phyloP scores from a whole-genome alignment of 78 protist species.

The Dictyostelium brefeldianum region DNA sequence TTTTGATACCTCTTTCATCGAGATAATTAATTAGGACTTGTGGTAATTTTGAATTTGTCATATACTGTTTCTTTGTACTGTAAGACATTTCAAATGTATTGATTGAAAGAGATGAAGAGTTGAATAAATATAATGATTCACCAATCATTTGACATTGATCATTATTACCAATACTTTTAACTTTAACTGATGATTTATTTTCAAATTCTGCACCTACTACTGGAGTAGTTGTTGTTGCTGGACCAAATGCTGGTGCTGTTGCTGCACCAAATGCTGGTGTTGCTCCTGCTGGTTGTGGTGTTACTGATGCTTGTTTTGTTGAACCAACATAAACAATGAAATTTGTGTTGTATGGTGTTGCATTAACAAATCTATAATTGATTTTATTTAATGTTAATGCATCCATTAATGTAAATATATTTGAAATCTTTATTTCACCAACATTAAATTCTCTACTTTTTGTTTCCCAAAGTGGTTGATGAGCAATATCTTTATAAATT shows the following conservation, averaged over 20 bases:
- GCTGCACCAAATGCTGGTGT: background rate
- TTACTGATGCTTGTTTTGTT: background rate
- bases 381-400: background rate
- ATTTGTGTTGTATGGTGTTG: background rate
- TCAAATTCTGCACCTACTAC: background rate
- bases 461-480: background rate
- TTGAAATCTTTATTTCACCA: background rate
- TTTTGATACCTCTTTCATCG: background rate
- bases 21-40: background rate
- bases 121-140: background rate
- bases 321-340: background rate
- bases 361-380: slow-evolving; percentile 1
- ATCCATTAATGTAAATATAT: slow-evolving; percentile 12
- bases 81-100: background rate
- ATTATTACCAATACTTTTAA: background rate
- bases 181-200: too few relatives aligned
- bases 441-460: background rate
- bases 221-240: background rate
- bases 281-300: background rate
- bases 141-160: background rate
- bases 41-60: background rate
- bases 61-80: background rate
- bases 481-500: slow-evolving; percentile 10
- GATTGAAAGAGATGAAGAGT: background rate
- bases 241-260: too few relatives aligned